phyloP scores from a whole-genome alignment of 768 basidiomycete species.

The Leucogyrophana mollusca region DNA sequence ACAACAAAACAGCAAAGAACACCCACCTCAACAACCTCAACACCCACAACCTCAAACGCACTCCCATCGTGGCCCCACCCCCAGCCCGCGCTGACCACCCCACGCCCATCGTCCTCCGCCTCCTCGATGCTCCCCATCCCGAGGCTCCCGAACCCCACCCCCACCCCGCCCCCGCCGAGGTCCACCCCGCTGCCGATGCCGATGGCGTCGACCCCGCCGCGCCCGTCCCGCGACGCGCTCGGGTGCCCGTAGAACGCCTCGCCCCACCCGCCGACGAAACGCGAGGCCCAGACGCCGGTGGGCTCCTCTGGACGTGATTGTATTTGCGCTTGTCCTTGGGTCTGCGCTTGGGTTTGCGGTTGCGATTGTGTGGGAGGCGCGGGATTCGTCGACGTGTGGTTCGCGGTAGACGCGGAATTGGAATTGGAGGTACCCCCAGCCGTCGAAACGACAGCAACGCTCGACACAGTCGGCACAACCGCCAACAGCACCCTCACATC shows the following conservation, averaged over 20 bases:
- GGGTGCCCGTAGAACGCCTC: slow-evolving; percentile 31
- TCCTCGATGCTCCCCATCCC: slow-evolving; percentile 30
- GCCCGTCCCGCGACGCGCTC: slow-evolving; percentile 21
- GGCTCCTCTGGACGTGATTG: too few species aligned
- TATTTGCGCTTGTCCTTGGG: too few species aligned
- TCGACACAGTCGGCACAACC: slow-evolving; percentile 38
- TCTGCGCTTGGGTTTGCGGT: too few species aligned
- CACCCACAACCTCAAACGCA: slow-evolving; percentile 68
- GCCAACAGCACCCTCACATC: slow-evolving; percentile 43
- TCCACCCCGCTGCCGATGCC: slow-evolving; percentile 1
- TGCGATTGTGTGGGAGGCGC: too few species aligned
- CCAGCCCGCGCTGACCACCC: slow-evolving; percentile 69
- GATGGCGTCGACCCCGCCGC: slow-evolving; percentile 2
- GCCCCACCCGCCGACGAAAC: slow-evolving; percentile 45
- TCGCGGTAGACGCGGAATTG: too few species aligned
- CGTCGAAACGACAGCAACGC: too few species aligned
- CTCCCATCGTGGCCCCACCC: slow-evolving; percentile 79
- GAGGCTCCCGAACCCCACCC: slow-evolving; percentile 17
- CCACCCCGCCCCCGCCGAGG: not conserved
- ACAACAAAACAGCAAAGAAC: slow-evolving; percentile 2
- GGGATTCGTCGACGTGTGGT: too few species aligned
- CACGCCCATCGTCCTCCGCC: slow-evolving; percentile 57
- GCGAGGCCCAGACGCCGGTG: slow-evolving; percentile 29
- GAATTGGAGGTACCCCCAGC: too few species aligned
- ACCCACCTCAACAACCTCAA: slow-evolving; percentile 63